Base-by-base conservation (phyloP, 1,284 basidiomycete genomes). In the Puccinia coronata region DNA sequence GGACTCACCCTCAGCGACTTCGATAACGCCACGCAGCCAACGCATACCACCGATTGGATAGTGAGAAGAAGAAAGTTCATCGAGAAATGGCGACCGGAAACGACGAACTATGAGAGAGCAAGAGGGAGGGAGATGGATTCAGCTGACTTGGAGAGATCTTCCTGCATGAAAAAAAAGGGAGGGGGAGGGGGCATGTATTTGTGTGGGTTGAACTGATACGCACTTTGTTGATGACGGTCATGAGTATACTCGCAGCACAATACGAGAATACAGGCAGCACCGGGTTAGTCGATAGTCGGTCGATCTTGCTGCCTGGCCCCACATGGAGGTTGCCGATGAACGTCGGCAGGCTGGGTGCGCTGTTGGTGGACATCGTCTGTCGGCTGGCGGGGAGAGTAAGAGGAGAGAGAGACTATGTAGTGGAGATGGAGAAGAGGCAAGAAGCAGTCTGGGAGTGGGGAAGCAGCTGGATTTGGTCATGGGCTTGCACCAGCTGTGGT, bases 181-280 rank as follows among this genome's bases (percentile, higher is more conserved):
- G n/a, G 36, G 18, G 20, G 31, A 51, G n/a, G 25, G 47, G n/a
- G 11, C 11, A 31, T 25, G 71, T 51, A 34, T 5, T n/a, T 57
- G 28, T 20, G 67, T 39, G 11, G 59, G 20, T 67, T 23, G 14
- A 16, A 86, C 89, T 49, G 67, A 31, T 28, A 31, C 47, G 47
- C 82, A 94, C 95, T 89, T 99, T 98, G 89, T 98, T 98, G 82
- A 98, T 91, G 69, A 99, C 90, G 0, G 97, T 99, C 97, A 99
- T 99, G 80, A 95, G 88, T 84, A 99, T 98, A 57, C 94, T 96
- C 2, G 96, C 94, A 39, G 92, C 84, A 86, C 97, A 99, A 87
- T 99, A 99, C 85, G 92, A 93, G 82, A 93, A 83, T 83, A 98
- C 92, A 43, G 96, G 91, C 12, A 92, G 88, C 49, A 92, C 91